Evolutionary conservation across 2,329 filamentous ascomycete genomes (phyloP).

Genomic region (Cyclaneusma minus): DNA sequence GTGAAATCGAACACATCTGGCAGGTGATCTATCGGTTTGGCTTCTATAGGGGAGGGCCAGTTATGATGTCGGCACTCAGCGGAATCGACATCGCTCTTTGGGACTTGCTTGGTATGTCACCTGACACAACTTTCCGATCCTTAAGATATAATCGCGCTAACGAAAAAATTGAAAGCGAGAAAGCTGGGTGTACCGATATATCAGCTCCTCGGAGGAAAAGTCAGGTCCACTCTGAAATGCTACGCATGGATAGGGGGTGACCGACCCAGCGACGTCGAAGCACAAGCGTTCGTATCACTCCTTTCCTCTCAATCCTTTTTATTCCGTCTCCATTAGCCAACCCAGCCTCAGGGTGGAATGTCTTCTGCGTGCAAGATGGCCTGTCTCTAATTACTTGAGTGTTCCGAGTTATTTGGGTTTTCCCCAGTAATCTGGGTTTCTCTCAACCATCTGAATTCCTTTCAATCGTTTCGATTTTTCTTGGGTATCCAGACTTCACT

Average conservation of each 20-base stretch:
- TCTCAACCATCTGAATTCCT: too few relatives aligned
- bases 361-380: too few relatives aligned
- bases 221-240: conserved; percentile 53
- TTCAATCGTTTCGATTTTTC: too few relatives aligned
- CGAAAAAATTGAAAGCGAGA: conserved; percentile 23
- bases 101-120: conserved; percentile 50
- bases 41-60: conserved; percentile 65
- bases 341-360: too few relatives aligned
- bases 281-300: conserved; percentile 33
- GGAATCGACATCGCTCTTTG: conserved; percentile 70
- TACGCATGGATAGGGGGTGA: conserved; percentile 73
- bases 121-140: conserved; percentile 8
- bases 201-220: conserved; percentile 59
- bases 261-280: conserved; percentile 48
- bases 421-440: too few relatives aligned
- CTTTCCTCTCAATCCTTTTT: background rate
- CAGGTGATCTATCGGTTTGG: conserved; percentile 54
- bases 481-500: too few relatives aligned
- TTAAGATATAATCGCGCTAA: conserved; percentile 1
- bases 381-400: too few relatives aligned
- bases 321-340: conserved; percentile 1
- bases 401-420: too few relatives aligned
- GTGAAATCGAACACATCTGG: conserved; percentile 71
- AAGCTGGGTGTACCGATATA: conserved; percentile 53
- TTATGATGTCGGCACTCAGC: conserved; percentile 65